These are phyloP conservation scores for Botryotinia convoluta DNA, from an alignment of 2,329 filamentous ascomycete genomes.

Conservation along the genomic window DNA sequence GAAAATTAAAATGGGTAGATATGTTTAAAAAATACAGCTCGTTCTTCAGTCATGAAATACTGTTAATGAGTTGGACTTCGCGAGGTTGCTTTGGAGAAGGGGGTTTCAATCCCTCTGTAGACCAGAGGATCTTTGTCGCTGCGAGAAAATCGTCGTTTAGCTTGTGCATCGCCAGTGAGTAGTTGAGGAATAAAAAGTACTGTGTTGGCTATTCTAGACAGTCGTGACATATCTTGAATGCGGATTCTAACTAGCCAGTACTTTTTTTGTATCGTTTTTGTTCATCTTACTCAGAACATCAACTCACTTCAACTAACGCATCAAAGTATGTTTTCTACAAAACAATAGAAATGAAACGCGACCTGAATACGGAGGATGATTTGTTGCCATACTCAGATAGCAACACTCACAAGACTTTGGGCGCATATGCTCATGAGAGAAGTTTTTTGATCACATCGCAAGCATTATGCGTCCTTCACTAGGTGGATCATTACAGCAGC, in stretches of 20 bases:
- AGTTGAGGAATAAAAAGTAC: not conserved
- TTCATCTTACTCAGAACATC: not conserved
- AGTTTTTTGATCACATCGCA: conserved; percentile 4
- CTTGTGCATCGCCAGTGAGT: not conserved
- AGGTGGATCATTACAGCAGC: no score
- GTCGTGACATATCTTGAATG: not conserved
- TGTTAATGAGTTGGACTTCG: not conserved
- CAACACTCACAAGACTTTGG: not conserved
- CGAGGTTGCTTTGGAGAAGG: not conserved
- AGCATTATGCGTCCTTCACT: not conserved
- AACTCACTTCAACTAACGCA: not conserved
- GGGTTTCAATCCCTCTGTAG: not conserved
- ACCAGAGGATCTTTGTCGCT: not conserved
- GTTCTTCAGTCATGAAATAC: not conserved
- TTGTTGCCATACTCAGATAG: not conserved
- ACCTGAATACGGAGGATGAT: not conserved
- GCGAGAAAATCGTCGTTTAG: not conserved
- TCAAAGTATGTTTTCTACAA: not conserved
- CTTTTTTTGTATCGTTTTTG: not conserved
- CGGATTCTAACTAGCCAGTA: not conserved
- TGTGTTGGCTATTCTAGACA: not conserved
- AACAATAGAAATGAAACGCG: not conserved
- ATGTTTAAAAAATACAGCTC: not conserved
- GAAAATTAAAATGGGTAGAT: not conserved
- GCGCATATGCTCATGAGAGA: not conserved